Conservation (phyloP, 768 basidiomycete genomes). For the Boletus speciosus region DNA sequence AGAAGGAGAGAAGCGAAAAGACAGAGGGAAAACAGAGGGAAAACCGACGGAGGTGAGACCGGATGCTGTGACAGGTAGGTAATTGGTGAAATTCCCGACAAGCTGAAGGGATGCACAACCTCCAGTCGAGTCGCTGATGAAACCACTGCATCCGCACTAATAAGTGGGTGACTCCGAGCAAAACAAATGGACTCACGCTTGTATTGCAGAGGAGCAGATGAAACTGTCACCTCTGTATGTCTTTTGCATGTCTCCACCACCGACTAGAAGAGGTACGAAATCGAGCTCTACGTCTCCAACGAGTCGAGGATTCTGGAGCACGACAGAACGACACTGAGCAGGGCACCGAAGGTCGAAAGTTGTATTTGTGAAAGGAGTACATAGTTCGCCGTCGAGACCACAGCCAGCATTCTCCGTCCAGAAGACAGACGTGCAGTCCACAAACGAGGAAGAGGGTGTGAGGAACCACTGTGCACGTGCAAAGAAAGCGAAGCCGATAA, state of each 20-base stretch:
- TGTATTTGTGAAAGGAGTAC: slow-evolving; percentile 59
- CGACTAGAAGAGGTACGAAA: slow-evolving; percentile 74
- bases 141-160: slow-evolving; percentile 43
- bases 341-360: slow-evolving; percentile 80
- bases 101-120: slow-evolving; percentile 75
- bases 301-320: slow-evolving; percentile 69
- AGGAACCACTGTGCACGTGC: slow-evolving; percentile 69
- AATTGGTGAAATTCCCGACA: slow-evolving; percentile 71
- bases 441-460: slow-evolving; percentile 59
- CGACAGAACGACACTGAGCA: slow-evolving; percentile 59
- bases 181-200: slow-evolving; percentile 52
- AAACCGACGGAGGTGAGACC: slow-evolving; percentile 74
- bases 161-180: slow-evolving; percentile 5
- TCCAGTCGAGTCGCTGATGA: slow-evolving; percentile 59
- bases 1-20: slow-evolving; percentile 52
- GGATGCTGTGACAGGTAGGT: slow-evolving; percentile 52
- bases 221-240: slow-evolving; percentile 86
- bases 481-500: slow-evolving; percentile 71
- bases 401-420: slow-evolving; percentile 70
- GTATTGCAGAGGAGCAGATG: slow-evolving; percentile 79
- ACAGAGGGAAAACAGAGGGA: slow-evolving; percentile 69
- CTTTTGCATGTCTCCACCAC: slow-evolving; percentile 68
- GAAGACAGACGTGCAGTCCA: slow-evolving; percentile 66
- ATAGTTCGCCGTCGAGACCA: slow-evolving; percentile 64
- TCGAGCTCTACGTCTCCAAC: slow-evolving; percentile 64